Evolutionary conservation across 768 basidiomycete species (phyloP).

Genomic region (Goffeauzyma gilvescens): DNA sequence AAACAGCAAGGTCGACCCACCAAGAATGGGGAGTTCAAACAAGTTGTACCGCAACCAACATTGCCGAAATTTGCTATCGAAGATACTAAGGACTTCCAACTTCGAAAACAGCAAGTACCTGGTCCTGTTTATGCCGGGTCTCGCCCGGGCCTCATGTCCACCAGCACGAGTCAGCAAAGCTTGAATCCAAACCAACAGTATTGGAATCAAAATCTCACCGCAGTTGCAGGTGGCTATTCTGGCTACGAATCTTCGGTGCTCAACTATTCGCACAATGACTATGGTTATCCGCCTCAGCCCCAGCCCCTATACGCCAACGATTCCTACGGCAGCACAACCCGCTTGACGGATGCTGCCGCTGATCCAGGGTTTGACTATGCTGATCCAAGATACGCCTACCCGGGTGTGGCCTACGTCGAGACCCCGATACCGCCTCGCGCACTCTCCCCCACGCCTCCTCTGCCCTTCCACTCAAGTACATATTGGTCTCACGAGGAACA

Average conservation of each 20-base stretch:
- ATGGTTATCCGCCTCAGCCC: too few species aligned
- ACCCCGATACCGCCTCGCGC: too few species aligned
- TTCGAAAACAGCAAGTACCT: constrained; percentile 3
- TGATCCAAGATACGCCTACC: too few species aligned
- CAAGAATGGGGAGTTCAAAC: constrained; percentile 68
- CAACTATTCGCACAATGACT: too few species aligned
- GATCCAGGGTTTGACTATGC: too few species aligned
- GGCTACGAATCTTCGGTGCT: background rate
- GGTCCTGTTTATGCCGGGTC: constrained; percentile 1
- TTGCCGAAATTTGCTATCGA: constrained; percentile 77
- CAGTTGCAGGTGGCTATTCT: background rate
- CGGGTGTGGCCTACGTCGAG: too few species aligned
- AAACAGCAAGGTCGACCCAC: constrained; percentile 83
- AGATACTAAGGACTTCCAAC: constrained; percentile 34
- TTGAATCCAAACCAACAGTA: background rate
- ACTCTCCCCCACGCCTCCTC: too few species aligned
- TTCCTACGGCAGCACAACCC: too few species aligned
- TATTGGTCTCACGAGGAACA: too few species aligned
- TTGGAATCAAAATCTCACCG: background rate
- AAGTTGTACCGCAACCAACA: constrained; percentile 78
- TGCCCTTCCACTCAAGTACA: too few species aligned
- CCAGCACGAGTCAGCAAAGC: background rate
- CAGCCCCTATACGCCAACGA: too few species aligned
- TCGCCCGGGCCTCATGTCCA: background rate
- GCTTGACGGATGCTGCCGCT: too few species aligned